A percentile compares a stretch with the other conserved stretches of the same genome.
These are phyloP conservation scores for Knoxia roxburghii DNA, from an alignment of 257 asterid genomes.

Conservation along the genomic window DNA sequence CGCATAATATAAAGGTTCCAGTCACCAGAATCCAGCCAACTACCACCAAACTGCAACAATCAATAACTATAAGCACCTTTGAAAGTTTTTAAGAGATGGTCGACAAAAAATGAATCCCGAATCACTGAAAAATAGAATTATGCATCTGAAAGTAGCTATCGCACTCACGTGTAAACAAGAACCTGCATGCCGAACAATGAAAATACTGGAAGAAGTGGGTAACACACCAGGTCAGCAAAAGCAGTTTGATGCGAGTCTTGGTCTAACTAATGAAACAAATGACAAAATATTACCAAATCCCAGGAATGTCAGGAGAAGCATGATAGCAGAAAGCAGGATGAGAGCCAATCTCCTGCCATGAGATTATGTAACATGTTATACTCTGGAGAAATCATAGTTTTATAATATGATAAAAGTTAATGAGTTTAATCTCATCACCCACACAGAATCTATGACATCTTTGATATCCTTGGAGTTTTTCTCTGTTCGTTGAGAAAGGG, in stretches of 20 bases:
- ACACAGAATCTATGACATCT: conserved; percentile 57
- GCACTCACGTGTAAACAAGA: conserved; percentile 74
- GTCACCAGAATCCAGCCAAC: conserved; percentile 88
- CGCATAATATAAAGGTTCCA: conserved; percentile 75
- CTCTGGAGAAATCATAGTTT: neutral
- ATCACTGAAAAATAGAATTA: neutral
- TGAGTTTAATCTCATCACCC: conserved; percentile 15
- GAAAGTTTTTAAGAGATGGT: neutral
- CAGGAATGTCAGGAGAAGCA: conserved; percentile 77
- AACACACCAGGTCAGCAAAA: conserved; percentile 11
- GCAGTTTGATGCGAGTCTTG: neutral
- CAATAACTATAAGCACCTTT: conserved; percentile 16
- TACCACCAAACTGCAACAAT: conserved; percentile 66
- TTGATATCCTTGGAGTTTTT: conserved; percentile 57
- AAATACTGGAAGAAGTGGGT: conserved; percentile 49
- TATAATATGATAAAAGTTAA: neutral
- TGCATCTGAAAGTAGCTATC: conserved; percentile 15
- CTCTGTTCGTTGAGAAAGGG: conserved; percentile 52
- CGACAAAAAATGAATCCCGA: neutral
- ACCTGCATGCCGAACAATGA: conserved; percentile 80
- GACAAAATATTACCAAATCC: conserved; percentile 65
- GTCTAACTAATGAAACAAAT: neutral
- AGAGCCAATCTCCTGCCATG: conserved; percentile 88
- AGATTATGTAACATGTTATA: conserved; percentile 5
- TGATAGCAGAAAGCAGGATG: conserved; percentile 73